phyloP scores from a whole-genome alignment of 2,329 filamentous ascomycete species.

The Pestalotiopsis sp. region DNA sequence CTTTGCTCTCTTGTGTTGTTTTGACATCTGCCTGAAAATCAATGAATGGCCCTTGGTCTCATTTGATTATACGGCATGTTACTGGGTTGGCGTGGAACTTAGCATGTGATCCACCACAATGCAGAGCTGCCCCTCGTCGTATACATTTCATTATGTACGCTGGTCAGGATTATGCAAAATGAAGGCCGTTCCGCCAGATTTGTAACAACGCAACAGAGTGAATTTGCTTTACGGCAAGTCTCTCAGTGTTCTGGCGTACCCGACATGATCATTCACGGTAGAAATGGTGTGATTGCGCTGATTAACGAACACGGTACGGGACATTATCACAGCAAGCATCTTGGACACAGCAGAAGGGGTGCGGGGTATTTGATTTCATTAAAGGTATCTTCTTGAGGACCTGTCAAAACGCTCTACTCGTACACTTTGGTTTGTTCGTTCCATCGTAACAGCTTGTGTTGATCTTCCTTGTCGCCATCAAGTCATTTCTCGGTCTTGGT shows the following conservation, averaged over 20 bases:
- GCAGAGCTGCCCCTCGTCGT: background rate
- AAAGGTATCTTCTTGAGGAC: background rate
- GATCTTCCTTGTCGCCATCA: background rate
- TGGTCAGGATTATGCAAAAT: no score
- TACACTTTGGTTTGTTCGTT: constrained; percentile 4
- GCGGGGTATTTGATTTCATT: constrained; percentile 3
- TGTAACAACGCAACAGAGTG: no score
- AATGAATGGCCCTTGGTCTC: background rate
- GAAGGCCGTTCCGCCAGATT: no score
- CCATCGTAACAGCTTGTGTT: constrained; percentile 10
- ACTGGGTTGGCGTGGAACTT: background rate
- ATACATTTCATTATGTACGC: background rate
- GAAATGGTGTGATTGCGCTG: background rate
- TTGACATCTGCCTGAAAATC: background rate
- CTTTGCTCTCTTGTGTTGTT: background rate
- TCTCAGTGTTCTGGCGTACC: no score
- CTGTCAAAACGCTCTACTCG: background rate
- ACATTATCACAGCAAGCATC: background rate
- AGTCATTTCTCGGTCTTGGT: constrained; percentile 44
- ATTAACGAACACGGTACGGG: background rate
- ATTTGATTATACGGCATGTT: background rate
- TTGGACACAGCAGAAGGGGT: background rate
- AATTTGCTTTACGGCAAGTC: no score
- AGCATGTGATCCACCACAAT: background rate
- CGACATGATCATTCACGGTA: no score